phyloP scores from a whole-genome alignment of 2,329 filamentous ascomycete genomes.

The Periconia digitata region DNA sequence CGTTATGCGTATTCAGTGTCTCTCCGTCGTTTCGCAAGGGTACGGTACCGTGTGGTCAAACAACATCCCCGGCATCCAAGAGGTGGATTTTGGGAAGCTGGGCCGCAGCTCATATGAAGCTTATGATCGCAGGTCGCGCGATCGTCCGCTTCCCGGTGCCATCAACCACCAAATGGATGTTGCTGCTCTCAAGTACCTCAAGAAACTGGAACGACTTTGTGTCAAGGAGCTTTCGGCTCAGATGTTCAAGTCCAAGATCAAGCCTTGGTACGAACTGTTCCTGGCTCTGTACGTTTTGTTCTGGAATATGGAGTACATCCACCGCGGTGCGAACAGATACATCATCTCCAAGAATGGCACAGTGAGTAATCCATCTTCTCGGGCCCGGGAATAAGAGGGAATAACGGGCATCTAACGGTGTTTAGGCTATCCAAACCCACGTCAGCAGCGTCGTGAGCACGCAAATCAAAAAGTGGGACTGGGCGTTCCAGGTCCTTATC shows the following conservation, averaged over 20 bases:
- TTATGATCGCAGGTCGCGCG: slow-evolving; percentile 35
- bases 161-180: slow-evolving; percentile 43
- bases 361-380: slow-evolving; percentile 20
- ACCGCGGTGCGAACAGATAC: slow-evolving; percentile 35
- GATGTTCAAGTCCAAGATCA: slow-evolving; percentile 38
- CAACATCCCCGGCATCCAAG: slow-evolving; percentile 34
- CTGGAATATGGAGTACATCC: slow-evolving; percentile 42
- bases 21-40: slow-evolving; percentile 40
- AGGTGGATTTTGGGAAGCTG: slow-evolving; percentile 32
- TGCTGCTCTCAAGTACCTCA: slow-evolving; percentile 35
- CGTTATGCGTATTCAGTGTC: slow-evolving; percentile 36
- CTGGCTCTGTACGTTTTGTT: slow-evolving; percentile 39
- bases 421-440: slow-evolving; percentile 32
- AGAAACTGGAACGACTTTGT: slow-evolving; percentile 31
- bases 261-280: slow-evolving; percentile 42
- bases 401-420: slow-evolving; percentile 13
- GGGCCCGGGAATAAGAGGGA: neutral
- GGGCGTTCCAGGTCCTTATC: slow-evolving; percentile 32
- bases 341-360: slow-evolving; percentile 39
- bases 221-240: slow-evolving; percentile 29
- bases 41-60: slow-evolving; percentile 38
- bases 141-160: slow-evolving; percentile 37
- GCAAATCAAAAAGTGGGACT: slow-evolving; percentile 41
- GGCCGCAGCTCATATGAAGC: slow-evolving; percentile 38
- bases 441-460: slow-evolving; percentile 35